Percentiles rank a stretch among this genome's conserved stretches.
Evolutionary conservation across 768 basidiomycete species (phyloP).

Genomic region (Russula emetica): DNA sequence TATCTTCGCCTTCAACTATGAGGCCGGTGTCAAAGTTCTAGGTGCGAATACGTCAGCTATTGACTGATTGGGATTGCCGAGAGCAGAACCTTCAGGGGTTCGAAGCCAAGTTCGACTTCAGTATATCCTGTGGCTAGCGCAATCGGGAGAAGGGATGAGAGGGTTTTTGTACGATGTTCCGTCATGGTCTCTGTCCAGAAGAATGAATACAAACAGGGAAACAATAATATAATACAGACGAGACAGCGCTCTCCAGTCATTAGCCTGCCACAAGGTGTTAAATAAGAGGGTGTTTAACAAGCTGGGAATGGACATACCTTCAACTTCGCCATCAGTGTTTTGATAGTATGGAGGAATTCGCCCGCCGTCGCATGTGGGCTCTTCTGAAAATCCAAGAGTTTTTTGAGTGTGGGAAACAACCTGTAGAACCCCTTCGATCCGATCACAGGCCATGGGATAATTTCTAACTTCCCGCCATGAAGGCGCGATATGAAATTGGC

Average conservation of each 20-base stretch:
- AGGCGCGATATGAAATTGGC: constrained; percentile 59
- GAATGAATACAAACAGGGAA: not conserved
- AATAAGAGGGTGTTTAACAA: not conserved
- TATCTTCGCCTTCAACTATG: constrained; percentile 40
- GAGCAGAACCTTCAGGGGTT: constrained; percentile 46
- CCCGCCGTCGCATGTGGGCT: constrained; percentile 49
- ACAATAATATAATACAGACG: constrained; percentile 39
- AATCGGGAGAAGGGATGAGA: constrained; percentile 41
- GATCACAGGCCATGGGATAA: constrained; percentile 66
- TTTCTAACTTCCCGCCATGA: constrained; percentile 51
- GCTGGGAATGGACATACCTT: constrained; percentile 39
- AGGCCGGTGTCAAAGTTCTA: constrained; percentile 53
- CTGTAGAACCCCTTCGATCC: constrained; percentile 57
- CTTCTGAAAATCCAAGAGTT: constrained; percentile 45
- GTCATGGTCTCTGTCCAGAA: constrained; percentile 43
- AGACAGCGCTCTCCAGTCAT: constrained; percentile 64
- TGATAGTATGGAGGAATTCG: constrained; percentile 53
- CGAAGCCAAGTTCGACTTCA: constrained; percentile 43
- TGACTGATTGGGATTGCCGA: not conserved
- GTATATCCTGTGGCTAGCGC: constrained; percentile 48
- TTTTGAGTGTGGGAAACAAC: constrained; percentile 46
- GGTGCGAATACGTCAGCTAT: not conserved
- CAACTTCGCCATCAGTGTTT: constrained; percentile 63
- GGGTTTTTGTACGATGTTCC: constrained; percentile 39
- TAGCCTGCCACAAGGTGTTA: constrained; percentile 41